A percentile compares a stretch with the other conserved stretches of the same genome.
phyloP scores from a whole-genome alignment of 306 rosid genomes.

The Dryas drummondii region DNA sequence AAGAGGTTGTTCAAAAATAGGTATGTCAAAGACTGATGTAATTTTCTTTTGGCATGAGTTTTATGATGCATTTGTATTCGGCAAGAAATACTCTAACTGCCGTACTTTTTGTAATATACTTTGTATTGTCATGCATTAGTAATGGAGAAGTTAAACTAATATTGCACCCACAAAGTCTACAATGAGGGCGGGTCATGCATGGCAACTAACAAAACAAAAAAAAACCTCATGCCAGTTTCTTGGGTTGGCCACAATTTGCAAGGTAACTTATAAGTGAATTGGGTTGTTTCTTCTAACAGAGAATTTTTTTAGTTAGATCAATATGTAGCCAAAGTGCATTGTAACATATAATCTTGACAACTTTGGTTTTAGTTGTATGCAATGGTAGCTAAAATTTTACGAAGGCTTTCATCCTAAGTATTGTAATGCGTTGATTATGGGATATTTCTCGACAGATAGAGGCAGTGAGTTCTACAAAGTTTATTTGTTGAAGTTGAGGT shows the following conservation, averaged over 20 bases:
- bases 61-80: background rate
- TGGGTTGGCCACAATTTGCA: background rate
- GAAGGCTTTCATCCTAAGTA: background rate
- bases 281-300: background rate
- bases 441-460: background rate
- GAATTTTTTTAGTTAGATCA: background rate
- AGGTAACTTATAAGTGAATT: background rate
- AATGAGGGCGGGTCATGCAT: background rate
- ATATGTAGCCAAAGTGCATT: background rate
- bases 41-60: background rate
- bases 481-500: no score
- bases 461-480: background rate
- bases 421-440: background rate
- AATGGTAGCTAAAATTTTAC: background rate
- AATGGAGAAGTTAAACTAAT: background rate
- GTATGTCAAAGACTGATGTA: slow-evolving; percentile 22
- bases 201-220: background rate
- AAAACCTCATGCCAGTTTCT: background rate
- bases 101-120: background rate
- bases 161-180: background rate
- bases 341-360: background rate
- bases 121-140: background rate
- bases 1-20: slow-evolving; percentile 65
- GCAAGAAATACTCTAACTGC: background rate
- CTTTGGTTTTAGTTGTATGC: background rate